A percentile compares a stretch with the other conserved stretches of the same genome.
These are phyloP conservation scores for Bisporella sp. DNA, from an alignment of 2,329 filamentous ascomycete species.

Conservation along the genomic window DNA sequence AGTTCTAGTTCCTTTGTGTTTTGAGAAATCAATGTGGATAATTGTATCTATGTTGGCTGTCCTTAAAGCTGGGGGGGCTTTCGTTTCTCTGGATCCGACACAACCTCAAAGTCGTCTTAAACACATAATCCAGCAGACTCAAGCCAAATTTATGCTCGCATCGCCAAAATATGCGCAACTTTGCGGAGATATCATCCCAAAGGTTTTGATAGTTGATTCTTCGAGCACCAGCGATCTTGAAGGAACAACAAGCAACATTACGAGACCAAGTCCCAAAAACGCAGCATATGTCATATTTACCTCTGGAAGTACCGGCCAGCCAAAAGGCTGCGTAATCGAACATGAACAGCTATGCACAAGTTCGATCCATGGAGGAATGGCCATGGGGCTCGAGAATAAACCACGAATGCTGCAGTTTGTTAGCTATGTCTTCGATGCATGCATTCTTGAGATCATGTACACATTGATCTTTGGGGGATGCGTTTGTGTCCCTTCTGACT, in stretches of 20 bases:
- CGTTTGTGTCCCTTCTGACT: constrained; percentile 33
- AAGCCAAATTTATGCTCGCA: not conserved
- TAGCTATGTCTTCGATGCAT: constrained; percentile 12
- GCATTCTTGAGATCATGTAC: constrained; percentile 9
- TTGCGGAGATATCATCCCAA: not conserved
- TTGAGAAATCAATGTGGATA: constrained; percentile 21
- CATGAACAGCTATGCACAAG: not conserved
- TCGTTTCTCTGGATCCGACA: constrained; percentile 19
- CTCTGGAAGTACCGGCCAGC: not conserved
- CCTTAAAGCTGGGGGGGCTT: constrained; percentile 22
- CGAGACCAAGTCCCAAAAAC: not conserved
- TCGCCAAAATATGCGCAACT: not conserved
- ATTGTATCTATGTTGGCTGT: constrained; percentile 22
- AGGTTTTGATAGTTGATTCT: not conserved
- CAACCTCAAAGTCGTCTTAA: not conserved
- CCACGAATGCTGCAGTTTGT: not conserved
- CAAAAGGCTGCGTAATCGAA: not conserved
- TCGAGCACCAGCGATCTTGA: not conserved
- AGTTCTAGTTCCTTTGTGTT: constrained; percentile 11
- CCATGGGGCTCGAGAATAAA: not conserved
- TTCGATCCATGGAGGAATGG: not conserved
- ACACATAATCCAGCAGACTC: not conserved
- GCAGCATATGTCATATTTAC: not conserved
- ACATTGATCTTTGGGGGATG: constrained; percentile 31
- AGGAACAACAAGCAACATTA: not conserved